These are phyloP conservation scores for Aspergillus sp. DNA, from an alignment of 2,329 filamentous ascomycete genomes.

Conservation along the genomic window DNA sequence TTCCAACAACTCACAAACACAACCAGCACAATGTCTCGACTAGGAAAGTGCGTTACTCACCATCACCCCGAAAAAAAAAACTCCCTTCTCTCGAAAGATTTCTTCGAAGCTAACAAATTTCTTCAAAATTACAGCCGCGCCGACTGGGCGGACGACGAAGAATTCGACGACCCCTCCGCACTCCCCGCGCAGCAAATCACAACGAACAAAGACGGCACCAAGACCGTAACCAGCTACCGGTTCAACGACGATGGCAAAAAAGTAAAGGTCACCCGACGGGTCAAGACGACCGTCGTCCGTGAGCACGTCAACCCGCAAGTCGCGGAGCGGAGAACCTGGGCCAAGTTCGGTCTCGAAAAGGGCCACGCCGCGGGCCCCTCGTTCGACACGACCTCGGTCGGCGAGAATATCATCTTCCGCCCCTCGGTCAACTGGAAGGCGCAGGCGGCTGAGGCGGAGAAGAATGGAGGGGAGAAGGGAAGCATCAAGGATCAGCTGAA, in stretches of 20 bases:
- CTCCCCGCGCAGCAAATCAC: conserved; percentile 88
- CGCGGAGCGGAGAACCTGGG: conserved; percentile 89
- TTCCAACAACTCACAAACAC: conserved; percentile 25
- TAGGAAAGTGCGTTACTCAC: conserved; percentile 48
- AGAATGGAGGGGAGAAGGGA: conserved; percentile 60
- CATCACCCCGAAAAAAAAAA: neutral
- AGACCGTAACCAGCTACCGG: conserved; percentile 88
- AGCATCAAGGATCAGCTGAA: conserved; percentile 73
- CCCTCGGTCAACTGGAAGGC: conserved; percentile 94
- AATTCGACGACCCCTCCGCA: conserved; percentile 81
- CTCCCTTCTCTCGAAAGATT: neutral
- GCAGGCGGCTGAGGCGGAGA: conserved; percentile 73
- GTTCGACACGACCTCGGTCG: conserved; percentile 86
- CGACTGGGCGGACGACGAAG: conserved; percentile 94
- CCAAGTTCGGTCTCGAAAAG: conserved; percentile 89
- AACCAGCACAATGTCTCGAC: conserved; percentile 49
- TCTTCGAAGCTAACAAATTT: conserved; percentile 1
- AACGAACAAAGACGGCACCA: conserved; percentile 97
- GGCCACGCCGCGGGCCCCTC: conserved; percentile 83
- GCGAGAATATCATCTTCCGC: conserved; percentile 97
- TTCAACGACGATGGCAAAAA: conserved; percentile 94
- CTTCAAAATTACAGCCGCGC: conserved; percentile 52
- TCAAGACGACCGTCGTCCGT: conserved; percentile 88
- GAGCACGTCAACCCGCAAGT: conserved; percentile 96
- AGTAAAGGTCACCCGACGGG: conserved; percentile 94